Base-by-base conservation (phyloP, 2,329 filamentous ascomycete genomes). In the Neofusicoccum cordaticola region DNA sequence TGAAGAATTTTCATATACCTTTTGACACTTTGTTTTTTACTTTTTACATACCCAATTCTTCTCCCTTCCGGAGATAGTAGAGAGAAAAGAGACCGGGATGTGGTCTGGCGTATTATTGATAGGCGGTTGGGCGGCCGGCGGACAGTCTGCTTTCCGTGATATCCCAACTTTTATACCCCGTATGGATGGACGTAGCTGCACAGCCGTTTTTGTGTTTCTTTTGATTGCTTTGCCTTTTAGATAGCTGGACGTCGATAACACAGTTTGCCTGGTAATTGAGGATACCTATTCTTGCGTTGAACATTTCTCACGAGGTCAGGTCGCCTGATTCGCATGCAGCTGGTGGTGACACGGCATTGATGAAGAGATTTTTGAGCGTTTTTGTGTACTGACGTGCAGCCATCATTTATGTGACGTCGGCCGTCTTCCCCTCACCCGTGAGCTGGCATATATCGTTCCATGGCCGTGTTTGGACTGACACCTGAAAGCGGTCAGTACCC, bases 1-100 rank as follows among this genome's bases (percentile, higher is more conserved):
- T 9, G 37, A 47, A 45, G 27, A 37, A 2, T 45, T 64, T 64
- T 57, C 52, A 35, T 52, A 56, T 58, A n/a, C 51, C 42, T 64
- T 60, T 58, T 34, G 44, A 53, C 27, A 37, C 27, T 13, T 56
- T 60, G 8, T 50, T 66, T 66, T 34, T 48, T 50, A 13, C 42
- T 58, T 64, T 45, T 58, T 66, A 50, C 60, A 44, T 65, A 66
- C 37, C 61, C 57, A 8, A 42, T 52, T 41, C 44, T 41, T 52
- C 45, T 53, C 56, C 53, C 12, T 64, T 51, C 50, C n/a, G 31
- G 48, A 13, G 22, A 27, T 12, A 56, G 62, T 57, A 41, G 50
- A 57, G 44, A 35, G 27, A 64, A 56, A 56, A 44, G 50, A 64
- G 62, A 39, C 48, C 41, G 50, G 34, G n/a, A n/a, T 47, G 12